phyloP scores from a whole-genome alignment of 306 rosid genomes.

The Chamaecrista fasciculata region DNA sequence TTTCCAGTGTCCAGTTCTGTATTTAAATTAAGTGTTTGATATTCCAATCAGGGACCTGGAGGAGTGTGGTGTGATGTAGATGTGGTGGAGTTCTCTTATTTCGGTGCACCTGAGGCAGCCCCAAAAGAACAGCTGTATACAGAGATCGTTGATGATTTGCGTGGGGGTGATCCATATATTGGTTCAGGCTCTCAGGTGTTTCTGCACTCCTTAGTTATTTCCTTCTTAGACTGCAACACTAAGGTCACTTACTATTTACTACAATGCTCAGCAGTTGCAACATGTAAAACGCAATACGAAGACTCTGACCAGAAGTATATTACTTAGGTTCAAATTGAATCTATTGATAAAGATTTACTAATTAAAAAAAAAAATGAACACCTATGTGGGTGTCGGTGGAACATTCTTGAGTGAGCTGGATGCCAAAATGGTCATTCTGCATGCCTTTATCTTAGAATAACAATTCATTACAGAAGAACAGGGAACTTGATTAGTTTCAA shows the following conservation, averaged over 20 bases:
- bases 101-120: constrained; percentile 99
- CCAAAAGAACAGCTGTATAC: constrained; percentile 93
- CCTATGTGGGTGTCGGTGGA: background rate
- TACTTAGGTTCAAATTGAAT: background rate
- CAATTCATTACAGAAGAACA: constrained; percentile 9
- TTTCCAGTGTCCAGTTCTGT: constrained; percentile 5
- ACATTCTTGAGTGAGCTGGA: constrained; percentile 1
- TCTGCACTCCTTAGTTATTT: constrained; percentile 12
- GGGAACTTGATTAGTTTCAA: constrained; percentile 7
- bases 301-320: background rate
- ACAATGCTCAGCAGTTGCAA: background rate
- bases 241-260: background rate
- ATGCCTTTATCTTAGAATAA: background rate
- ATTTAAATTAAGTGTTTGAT: constrained; percentile 21
- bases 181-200: constrained; percentile 98
- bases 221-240: background rate
- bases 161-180: constrained; percentile 91
- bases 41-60: constrained; percentile 88
- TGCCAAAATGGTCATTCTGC: constrained; percentile 18
- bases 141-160: constrained; percentile 88
- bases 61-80: constrained; percentile 99
- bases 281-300: background rate
- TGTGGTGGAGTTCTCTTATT: constrained; percentile 95
- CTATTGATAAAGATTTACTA: background rate
- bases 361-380: too few relatives aligned